Conservation (phyloP, 176 grass and related monocot genomes). For the Carex scoparia region DNA sequence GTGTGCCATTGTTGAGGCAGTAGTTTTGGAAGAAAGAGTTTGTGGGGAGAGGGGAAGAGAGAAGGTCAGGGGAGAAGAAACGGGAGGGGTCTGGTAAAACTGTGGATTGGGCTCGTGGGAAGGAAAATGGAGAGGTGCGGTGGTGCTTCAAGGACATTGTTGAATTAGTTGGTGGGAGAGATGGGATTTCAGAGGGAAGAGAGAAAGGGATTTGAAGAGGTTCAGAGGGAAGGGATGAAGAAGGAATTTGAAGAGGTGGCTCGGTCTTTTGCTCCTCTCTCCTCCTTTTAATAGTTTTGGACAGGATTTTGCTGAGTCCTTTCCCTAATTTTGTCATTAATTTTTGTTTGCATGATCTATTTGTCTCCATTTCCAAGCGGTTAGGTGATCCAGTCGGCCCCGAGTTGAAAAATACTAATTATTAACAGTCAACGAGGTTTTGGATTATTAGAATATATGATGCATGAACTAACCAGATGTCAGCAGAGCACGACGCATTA, state of each 20-base stretch:
- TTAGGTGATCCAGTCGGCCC: neutral
- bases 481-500: neutral
- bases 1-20: constrained; percentile 83
- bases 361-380: neutral
- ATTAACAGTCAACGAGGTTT: neutral
- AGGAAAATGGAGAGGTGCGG: constrained; percentile 25
- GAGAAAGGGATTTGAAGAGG: neutral
- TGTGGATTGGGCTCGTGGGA: constrained; percentile 63
- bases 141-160: constrained; percentile 21
- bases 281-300: constrained; percentile 13
- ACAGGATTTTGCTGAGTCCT: constrained; percentile 11
- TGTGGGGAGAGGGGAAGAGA: constrained; percentile 72
- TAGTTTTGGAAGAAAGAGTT: constrained; percentile 99
- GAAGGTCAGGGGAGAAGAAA: constrained; percentile 71
- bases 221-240: neutral
- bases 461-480: neutral
- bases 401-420: neutral
- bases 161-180: neutral
- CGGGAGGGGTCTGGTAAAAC: constrained; percentile 67
- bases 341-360: neutral
- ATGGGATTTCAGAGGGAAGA: neutral
- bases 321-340: constrained; percentile 16
- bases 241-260: neutral
- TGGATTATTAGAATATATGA: neutral
- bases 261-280: neutral